phyloP scores from a whole-genome alignment of 1,284 basidiomycete genomes.

The Tranzscheliella williamsii region DNA sequence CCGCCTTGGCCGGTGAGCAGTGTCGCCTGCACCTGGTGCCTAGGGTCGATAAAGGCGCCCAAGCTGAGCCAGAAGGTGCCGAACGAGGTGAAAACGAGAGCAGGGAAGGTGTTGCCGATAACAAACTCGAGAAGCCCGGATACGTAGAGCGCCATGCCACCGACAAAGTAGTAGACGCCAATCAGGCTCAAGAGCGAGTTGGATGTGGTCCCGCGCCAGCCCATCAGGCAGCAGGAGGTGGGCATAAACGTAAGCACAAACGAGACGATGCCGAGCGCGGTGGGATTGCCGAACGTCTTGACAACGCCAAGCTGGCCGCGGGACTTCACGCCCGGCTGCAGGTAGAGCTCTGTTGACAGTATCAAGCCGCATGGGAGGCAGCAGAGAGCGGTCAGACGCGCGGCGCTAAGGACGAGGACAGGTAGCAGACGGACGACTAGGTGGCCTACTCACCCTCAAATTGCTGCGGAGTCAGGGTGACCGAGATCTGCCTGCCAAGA shows the following conservation, averaged over 20 bases:
- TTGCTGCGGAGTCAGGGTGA: constrained; percentile 41
- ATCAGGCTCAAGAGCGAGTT: constrained; percentile 31
- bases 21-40: constrained; percentile 11
- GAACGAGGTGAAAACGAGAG: constrained; percentile 40
- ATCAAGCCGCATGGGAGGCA: too few species aligned
- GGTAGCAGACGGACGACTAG: too few species aligned
- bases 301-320: constrained; percentile 18
- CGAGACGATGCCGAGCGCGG: constrained; percentile 40
- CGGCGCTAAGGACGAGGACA: too few species aligned
- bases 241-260: constrained; percentile 41
- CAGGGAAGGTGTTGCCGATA: constrained; percentile 46
- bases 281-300: constrained; percentile 47
- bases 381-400: too few species aligned
- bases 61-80: constrained; percentile 42
- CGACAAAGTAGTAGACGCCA: constrained; percentile 32
- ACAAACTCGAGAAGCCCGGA: constrained; percentile 33
- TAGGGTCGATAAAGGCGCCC: constrained; percentile 29
- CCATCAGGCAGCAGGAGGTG: constrained; percentile 41
- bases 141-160: constrained; percentile 24
- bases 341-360: constrained; percentile 30
- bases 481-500: constrained; percentile 40
- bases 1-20: constrained; percentile 19
- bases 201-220: constrained; percentile 34
- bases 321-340: constrained; percentile 35
- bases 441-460: constrained; percentile 21